Evolutionary conservation across 768 basidiomycete species (phyloP), one percentile per base, ranked within the genome.

Genomic region (Dioszegia hungarica): DNA sequence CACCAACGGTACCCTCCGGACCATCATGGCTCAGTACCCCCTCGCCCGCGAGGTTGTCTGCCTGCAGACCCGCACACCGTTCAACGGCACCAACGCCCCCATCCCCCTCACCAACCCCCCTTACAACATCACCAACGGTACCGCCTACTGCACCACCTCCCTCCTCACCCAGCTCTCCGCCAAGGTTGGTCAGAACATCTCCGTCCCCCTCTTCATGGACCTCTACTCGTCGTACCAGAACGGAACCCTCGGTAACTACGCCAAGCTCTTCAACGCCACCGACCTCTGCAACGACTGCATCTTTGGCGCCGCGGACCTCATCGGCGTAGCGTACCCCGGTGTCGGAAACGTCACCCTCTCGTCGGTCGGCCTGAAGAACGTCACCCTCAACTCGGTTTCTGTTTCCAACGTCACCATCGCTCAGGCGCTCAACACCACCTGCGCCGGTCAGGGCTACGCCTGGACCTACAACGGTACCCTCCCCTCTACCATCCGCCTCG

Each of bases 251-350:
- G 49, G 64, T 22, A 39, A 38, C 12, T 36, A 71, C 38, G 36
- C 56, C 34, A 45, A 44, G 11, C 41, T 71, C 46, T 58, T 61
- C 20, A 51, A 33, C n/a, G 43, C 52, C 19, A 66, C 60, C 44
- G 57, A 54, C 10, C 54, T 68, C 0, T 76, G 75, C 63, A 52
- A 60, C 40, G 71, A 74, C 47, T 76, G 75, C 57, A 62, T 74
- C 54, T 68, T 64, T 36, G 73, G 62, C 33, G 68, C 66, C 3
- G 43, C 73, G 29, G 69, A 74, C 37, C 54, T 76, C 22, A 57
- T 74, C 43, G 55, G 60, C 19, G 43, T 60, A 37, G 46, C 55
- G 20, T 72, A 63, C 62, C 72, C 72, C 43, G 24, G 24, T 11
- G 12, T 71, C 33, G 63, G 60, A 1, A 64, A 71, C 53, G 41